Evolutionary conservation across 2,329 filamentous ascomycete species (phyloP).

Genomic region (Xylariales sp.): DNA sequence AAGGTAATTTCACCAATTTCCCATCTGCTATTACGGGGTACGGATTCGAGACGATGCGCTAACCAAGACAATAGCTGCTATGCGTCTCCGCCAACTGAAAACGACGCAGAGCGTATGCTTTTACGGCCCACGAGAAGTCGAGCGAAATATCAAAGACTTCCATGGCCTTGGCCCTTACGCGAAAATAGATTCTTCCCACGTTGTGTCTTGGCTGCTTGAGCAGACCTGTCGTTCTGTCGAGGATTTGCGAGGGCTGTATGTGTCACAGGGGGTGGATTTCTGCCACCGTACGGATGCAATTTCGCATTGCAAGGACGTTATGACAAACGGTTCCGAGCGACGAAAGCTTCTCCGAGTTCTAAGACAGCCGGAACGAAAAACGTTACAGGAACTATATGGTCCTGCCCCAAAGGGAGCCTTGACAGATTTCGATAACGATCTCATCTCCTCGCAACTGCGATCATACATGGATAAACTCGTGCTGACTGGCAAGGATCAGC

Average conservation of each 20-base stretch:
- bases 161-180: slow-evolving; percentile 43
- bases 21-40: neutral
- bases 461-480: slow-evolving; percentile 20
- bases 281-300: slow-evolving; percentile 65
- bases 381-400: slow-evolving; percentile 68
- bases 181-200: slow-evolving; percentile 59
- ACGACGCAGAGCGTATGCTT: slow-evolving; percentile 67
- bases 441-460: slow-evolving; percentile 16
- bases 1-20: slow-evolving; percentile 52
- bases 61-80: slow-evolving; percentile 62
- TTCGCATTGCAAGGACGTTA: slow-evolving; percentile 55
- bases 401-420: neutral
- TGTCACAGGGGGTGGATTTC: slow-evolving; percentile 70
- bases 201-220: slow-evolving; percentile 69
- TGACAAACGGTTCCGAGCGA: slow-evolving; percentile 51
- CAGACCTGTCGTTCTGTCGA: slow-evolving; percentile 71
- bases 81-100: slow-evolving; percentile 70
- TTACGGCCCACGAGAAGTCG: slow-evolving; percentile 69
- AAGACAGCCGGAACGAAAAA: slow-evolving; percentile 65
- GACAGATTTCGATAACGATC: neutral
- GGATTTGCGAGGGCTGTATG: slow-evolving; percentile 68
- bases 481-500: slow-evolving; percentile 47
- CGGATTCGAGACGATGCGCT: neutral
- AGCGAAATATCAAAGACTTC: slow-evolving; percentile 68
- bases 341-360: slow-evolving; percentile 53